A percentile compares a stretch with the other conserved stretches of the same genome.
Evolutionary conservation across 805 yeast genomes (phyloP).

Genomic region (Candida pseudofarinosa): DNA sequence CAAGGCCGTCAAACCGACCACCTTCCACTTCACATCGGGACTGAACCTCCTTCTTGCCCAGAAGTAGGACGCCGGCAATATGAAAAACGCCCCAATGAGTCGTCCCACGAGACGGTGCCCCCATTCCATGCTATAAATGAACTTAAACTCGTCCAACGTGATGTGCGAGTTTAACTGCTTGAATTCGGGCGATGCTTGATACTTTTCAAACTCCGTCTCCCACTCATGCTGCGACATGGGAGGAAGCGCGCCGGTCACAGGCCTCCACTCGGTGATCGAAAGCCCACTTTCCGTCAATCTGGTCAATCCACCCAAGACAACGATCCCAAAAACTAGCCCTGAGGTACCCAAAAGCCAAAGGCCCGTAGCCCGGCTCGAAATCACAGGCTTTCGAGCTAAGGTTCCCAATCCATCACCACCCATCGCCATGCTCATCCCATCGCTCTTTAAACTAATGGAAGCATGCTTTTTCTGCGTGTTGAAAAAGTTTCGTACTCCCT

Average conservation of each 20-base stretch:
- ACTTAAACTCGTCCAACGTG: conserved; percentile 87
- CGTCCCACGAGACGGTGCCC: conserved; percentile 91
- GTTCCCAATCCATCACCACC: not conserved
- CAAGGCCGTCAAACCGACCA: conserved; percentile 68
- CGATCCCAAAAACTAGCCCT: conserved; percentile 88
- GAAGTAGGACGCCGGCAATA: conserved; percentile 82
- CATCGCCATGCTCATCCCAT: not conserved
- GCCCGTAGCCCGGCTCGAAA: conserved; percentile 50
- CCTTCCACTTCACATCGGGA: conserved; percentile 58
- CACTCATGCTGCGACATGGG: conserved; percentile 79
- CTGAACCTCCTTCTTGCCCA: conserved; percentile 64
- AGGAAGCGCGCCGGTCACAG: conserved; percentile 92
- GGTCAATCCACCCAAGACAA: conserved; percentile 93
- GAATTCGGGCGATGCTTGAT: conserved; percentile 86
- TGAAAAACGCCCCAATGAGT: conserved; percentile 77
- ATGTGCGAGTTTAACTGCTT: conserved; percentile 84
- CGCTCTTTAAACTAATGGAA: not conserved
- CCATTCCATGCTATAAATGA: conserved; percentile 97
- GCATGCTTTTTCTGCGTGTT: conserved; percentile 4
- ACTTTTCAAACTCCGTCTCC: conserved; percentile 79
- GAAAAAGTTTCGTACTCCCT: conserved; percentile 4
- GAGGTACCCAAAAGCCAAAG: conserved; percentile 88
- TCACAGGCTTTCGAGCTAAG: conserved; percentile 2
- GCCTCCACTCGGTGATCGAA: conserved; percentile 97
- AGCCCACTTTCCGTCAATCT: conserved; percentile 94